Evolutionary conservation across 768 basidiomycete genomes (phyloP), one percentile per base, ranked within the genome.

Genomic region (Amanita rubescens): DNA sequence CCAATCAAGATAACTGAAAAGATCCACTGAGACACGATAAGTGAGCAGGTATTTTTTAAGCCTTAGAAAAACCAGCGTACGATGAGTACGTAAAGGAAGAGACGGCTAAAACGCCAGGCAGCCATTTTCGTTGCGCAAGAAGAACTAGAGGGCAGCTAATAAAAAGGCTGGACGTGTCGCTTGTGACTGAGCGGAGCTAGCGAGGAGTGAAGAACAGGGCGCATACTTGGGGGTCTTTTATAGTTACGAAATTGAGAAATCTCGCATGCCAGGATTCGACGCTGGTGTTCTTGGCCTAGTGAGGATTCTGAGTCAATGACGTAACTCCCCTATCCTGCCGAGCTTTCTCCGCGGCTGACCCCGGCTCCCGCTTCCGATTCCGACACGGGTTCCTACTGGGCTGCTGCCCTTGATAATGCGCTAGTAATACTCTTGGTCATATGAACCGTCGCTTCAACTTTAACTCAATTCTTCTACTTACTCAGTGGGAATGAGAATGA

Each of bases 1-100:
- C 70, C 74, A 42, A 78, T 64, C n/a, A 78, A 58, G 10, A 72
- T 57, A 20, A 64, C 60, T 1, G 75, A 69, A 49, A 65, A 65
- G 1, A 62, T 39, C 41, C 62, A 69, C 74, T 87, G 50, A 12
- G 55, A 58, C 15, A 30, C 44, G n/a, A 4, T 32, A 17, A 5
- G 20, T 34, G 42, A 27, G 37, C 3, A 30, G 44, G 34, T 10
- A 24, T 30, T 12, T 5, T 2, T 38, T n/a, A 3, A 8, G 10
- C 24, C 15, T 22, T 6, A 3, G 9, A 8, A 10, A 43, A 14
- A 43, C 5, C 2, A 3, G 58, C 63, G 42, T 42, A 66, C 67
- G 35, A 66, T 39, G 11, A 62, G 35, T 5, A 47, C 19, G 33
- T 63, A 64, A 1, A 64, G 47, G 27, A 32, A 6, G 12, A 51